phyloP scores from a whole-genome alignment of 352 stramenopile species.

The Phytophthora sp. region DNA sequence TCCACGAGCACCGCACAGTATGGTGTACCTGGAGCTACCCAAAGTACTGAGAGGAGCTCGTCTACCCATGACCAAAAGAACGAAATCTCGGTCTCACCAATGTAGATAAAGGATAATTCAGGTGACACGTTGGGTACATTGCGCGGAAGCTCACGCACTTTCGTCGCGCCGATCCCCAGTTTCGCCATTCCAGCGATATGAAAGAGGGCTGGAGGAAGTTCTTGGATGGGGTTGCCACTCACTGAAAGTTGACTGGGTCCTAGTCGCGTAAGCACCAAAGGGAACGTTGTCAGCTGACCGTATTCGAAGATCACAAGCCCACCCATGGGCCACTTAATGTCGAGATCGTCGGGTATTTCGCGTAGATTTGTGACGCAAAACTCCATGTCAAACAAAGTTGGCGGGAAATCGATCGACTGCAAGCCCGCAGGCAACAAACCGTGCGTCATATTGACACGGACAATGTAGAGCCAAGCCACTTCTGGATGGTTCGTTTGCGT shows the following conservation, averaged over 20 bases:
- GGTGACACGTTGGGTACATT: constrained; percentile 15
- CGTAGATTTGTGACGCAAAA: constrained; percentile 44
- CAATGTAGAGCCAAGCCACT: constrained; percentile 37
- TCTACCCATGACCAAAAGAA: constrained; percentile 27
- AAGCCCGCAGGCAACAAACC: constrained; percentile 38
- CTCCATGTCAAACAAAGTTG: constrained; percentile 39
- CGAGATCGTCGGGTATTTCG: constrained; percentile 34
- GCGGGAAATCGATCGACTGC: constrained; percentile 37
- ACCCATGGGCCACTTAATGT: constrained; percentile 33
- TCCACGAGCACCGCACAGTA: constrained; percentile 18
- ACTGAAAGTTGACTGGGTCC: constrained; percentile 27
- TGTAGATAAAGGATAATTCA: not conserved
- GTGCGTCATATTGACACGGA: constrained; percentile 44
- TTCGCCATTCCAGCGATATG: constrained; percentile 4
- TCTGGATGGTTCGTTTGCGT: constrained; percentile 18
- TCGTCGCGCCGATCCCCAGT: constrained; percentile 16
- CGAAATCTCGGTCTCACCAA: constrained; percentile 14
- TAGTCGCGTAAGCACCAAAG: constrained; percentile 18
- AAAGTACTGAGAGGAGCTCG: constrained; percentile 8
- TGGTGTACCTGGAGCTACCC: not conserved
- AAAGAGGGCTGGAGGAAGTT: constrained; percentile 26
- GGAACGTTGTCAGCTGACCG: constrained; percentile 17
- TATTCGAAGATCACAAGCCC: constrained; percentile 28
- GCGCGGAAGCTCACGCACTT: constrained; percentile 13
- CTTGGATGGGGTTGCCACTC: constrained; percentile 28